These are phyloP conservation scores for Kodamaea suecica DNA, from an alignment of 1,139 yeast genomes.

Conservation along the genomic window DNA sequence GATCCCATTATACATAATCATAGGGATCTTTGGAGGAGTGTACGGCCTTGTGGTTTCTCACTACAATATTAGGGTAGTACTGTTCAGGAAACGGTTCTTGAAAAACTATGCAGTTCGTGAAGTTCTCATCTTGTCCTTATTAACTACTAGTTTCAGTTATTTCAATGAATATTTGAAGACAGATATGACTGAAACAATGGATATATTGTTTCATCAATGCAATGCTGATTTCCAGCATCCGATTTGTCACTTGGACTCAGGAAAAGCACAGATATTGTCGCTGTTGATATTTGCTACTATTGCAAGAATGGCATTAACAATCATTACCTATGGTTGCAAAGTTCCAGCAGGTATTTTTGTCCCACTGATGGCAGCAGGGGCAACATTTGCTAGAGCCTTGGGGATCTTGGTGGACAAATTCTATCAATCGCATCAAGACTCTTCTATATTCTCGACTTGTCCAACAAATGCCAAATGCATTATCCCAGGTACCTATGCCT, in stretches of 20 bases:
- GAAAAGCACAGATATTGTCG: slow-evolving; percentile 27
- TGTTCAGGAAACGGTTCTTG: slow-evolving; percentile 72
- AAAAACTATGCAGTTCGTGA: slow-evolving; percentile 62
- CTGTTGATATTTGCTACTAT: slow-evolving; percentile 70
- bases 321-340: slow-evolving; percentile 85
- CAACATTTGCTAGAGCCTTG: slow-evolving; percentile 84
- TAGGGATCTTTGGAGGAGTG: slow-evolving; percentile 89
- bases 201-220: slow-evolving; percentile 83
- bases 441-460: slow-evolving; percentile 49
- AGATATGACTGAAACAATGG: slow-evolving; percentile 97
- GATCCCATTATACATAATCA: slow-evolving; percentile 68
- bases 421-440: slow-evolving; percentile 41
- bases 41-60: slow-evolving; percentile 83
- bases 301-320: slow-evolving; percentile 66
- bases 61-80: slow-evolving; percentile 73
- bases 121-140: slow-evolving; percentile 59
- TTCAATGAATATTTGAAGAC: slow-evolving; percentile 75
- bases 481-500: slow-evolving; percentile 92
- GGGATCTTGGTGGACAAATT: slow-evolving; percentile 67
- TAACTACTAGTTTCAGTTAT: slow-evolving; percentile 78
- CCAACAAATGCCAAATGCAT: slow-evolving; percentile 49
- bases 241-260: slow-evolving; percentile 49
- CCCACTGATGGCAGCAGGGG: slow-evolving; percentile 96
- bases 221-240: slow-evolving; percentile 40
- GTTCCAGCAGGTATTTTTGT: slow-evolving; percentile 97